Evolutionary conservation across 495 filamentous ascomycete genomes (phyloP).

Genomic region (Staphylotrichum tortipilum): DNA sequence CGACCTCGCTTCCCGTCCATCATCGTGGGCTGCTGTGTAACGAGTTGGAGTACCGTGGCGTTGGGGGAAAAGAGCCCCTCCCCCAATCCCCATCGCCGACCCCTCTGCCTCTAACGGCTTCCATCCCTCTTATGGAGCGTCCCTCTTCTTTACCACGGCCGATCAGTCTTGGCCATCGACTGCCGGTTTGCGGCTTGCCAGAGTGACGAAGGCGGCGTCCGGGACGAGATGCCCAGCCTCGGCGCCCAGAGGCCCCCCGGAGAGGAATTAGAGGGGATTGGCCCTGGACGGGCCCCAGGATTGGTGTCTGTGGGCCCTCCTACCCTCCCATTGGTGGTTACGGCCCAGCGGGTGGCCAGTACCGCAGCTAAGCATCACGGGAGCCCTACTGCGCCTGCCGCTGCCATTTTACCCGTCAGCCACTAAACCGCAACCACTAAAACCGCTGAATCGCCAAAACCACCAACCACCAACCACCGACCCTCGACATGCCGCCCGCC

Average conservation of each 20-base stretch:
- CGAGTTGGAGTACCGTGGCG: too few relatives aligned
- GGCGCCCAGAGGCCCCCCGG: too few relatives aligned
- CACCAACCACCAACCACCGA: too few relatives aligned
- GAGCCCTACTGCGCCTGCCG: neutral
- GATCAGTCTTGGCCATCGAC: slow-evolving; percentile 4
- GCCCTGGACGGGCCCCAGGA: neutral
- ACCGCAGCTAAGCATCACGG: neutral
- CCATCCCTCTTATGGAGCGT: neutral
- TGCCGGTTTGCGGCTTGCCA: slow-evolving; percentile 5
- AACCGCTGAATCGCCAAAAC: too few relatives aligned
- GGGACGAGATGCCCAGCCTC: slow-evolving; percentile 1
- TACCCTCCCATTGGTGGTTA: neutral
- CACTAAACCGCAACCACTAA: too few relatives aligned
- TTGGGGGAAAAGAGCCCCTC: too few relatives aligned
- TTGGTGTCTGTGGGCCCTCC: too few relatives aligned
- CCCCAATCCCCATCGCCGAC: neutral
- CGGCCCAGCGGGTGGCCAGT: neutral
- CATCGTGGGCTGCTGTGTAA: too few relatives aligned
- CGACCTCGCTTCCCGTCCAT: too few relatives aligned
- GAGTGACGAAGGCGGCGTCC: slow-evolving; percentile 10
- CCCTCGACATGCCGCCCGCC: too few relatives aligned
- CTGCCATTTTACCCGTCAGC: neutral
- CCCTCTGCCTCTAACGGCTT: neutral
- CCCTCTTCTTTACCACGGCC: neutral
- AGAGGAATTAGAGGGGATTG: neutral